phyloP scores from a whole-genome alignment of 148 eudicot species.

The Nepenthes mirabilis region DNA sequence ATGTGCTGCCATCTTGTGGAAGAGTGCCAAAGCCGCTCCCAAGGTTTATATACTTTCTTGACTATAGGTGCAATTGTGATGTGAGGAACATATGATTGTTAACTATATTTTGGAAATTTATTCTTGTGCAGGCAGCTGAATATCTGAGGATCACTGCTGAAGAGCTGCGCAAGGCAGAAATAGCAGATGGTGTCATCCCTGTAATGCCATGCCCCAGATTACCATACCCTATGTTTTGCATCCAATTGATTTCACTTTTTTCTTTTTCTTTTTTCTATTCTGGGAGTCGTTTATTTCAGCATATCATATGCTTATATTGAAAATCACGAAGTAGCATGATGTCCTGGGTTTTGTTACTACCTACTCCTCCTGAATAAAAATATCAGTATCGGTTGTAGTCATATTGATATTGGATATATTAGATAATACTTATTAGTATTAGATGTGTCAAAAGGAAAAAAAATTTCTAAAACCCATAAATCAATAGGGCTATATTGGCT shows the following conservation, averaged over 20 bases:
- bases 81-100: background rate
- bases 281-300: background rate
- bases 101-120: background rate
- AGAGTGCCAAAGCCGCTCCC: slow-evolving; percentile 72
- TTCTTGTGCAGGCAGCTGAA: slow-evolving; percentile 61
- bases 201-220: slow-evolving; percentile 17
- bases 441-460: too few species aligned
- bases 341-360: too few species aligned
- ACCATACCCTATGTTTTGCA: background rate
- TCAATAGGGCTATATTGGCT: too few species aligned
- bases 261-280: background rate
- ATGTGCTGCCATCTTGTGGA: slow-evolving; percentile 82
- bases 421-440: too few species aligned
- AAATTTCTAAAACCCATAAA: too few species aligned
- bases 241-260: background rate
- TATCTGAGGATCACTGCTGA: slow-evolving; percentile 63
- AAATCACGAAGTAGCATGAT: too few species aligned
- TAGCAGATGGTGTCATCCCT: slow-evolving; percentile 65
- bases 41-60: slow-evolving; percentile 29
- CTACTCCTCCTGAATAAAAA: too few species aligned
- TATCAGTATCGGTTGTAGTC: too few species aligned
- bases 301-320: too few species aligned
- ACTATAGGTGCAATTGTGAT: slow-evolving; percentile 2
- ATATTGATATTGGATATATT: too few species aligned
- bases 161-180: slow-evolving; percentile 47